Evolutionary conservation across 371 early-diverging fungal genomes (phyloP), one percentile per base, ranked within the genome.

Genomic region (Rhizopus arrhizus): DNA sequence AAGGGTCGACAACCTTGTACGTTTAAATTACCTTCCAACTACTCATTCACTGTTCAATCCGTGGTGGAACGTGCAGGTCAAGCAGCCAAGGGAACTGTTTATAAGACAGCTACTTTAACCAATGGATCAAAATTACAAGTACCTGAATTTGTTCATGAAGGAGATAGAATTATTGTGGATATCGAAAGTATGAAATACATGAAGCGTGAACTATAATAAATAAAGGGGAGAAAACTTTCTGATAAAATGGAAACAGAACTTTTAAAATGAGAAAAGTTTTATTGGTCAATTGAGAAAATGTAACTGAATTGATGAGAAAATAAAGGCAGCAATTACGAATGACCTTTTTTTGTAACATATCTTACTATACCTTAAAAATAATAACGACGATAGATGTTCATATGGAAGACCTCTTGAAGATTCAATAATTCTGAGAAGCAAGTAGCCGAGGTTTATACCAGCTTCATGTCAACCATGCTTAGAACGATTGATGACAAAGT

Each of bases 101-200:
- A 79, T 66, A 86, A 89, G 66, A 77, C 84, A 0, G 95, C 93
- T 4, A 78, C 72, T 4, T 74, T 92, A 13, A 83, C 85, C n/a
- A 88, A 86, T 56, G 93, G 90, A 9, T 84, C 84, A 16, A 81
- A 67, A 50, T 75, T 94, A 29, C 80, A 75, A 62, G 91, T 94
- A 7, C 95, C 93, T 9, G 90, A 91, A 61, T 93, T 92, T 82
- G 85, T 94, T 29, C 77, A 87, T 61, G 74, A 75, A 22, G 93
- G 93, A 9, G 95, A 94, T 40, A 74, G 69, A 47, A 80, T 94
- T 22, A 63, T 89, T 0, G 88, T 94, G n/a, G 89, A 92, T 61
- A 74, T 91, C 7, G 80, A 83, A 13, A 77, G 82, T n/a, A 70
- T 77, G 56, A 83, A 81, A 54, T 94, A 94, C 48, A 64, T 86